Evolutionary conservation across 371 early-diverging fungal species (phyloP).

Genomic region (Circinella minor): DNA sequence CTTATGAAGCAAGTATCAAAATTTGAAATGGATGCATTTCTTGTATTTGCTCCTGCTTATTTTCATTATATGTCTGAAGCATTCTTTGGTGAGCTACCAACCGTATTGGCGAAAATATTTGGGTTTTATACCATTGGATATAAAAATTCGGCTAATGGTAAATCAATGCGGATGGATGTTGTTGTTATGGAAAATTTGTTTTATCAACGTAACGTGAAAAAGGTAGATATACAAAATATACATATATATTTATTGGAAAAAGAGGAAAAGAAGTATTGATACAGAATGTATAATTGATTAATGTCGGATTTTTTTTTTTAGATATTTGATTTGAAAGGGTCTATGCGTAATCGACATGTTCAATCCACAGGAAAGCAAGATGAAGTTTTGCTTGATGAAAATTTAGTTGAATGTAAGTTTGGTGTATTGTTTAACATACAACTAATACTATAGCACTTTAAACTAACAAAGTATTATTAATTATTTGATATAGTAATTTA

Average conservation of each 20-base stretch:
- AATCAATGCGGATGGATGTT: slow-evolving; percentile 87
- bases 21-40: slow-evolving; percentile 91
- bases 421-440: too few relatives aligned
- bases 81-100: slow-evolving; percentile 77
- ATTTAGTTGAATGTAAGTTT: slow-evolving; percentile 80
- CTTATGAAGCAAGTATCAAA: slow-evolving; percentile 92
- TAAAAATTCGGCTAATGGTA: slow-evolving; percentile 85
- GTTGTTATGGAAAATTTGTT: slow-evolving; percentile 97
- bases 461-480: neutral
- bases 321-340: slow-evolving; percentile 97
- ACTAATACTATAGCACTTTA: too few relatives aligned
- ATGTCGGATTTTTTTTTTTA: slow-evolving; percentile 24
- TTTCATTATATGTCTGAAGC: slow-evolving; percentile 92
- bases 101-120: slow-evolving; percentile 92
- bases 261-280: too few relatives aligned
- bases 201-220: slow-evolving; percentile 79
- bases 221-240: slow-evolving; percentile 36
- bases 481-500: slow-evolving; percentile 59
- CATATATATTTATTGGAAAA: too few relatives aligned
- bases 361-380: slow-evolving; percentile 87
- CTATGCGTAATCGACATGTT: slow-evolving; percentile 93
- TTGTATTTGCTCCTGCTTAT: slow-evolving; percentile 93
- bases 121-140: slow-evolving; percentile 92
- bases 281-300: too few relatives aligned
- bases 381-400: slow-evolving; percentile 93